These are phyloP conservation scores for Phyllosticta paracitricarpa DNA, from an alignment of 2,329 filamentous ascomycete genomes.

Conservation along the genomic window DNA sequence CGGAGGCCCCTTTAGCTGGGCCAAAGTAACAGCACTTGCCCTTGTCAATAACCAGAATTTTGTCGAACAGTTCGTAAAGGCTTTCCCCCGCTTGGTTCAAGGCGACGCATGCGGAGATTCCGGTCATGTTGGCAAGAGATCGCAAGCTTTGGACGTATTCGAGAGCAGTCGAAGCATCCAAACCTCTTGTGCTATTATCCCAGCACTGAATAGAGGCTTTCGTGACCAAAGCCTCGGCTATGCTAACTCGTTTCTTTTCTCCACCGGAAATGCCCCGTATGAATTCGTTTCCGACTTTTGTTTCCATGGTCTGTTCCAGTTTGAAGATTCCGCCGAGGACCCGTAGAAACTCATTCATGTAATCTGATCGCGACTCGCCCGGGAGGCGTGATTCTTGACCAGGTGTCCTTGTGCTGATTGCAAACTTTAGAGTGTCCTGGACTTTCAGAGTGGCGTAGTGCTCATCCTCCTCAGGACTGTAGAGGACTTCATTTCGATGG, in stretches of 20 bases:
- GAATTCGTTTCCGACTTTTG: slow-evolving; percentile 65
- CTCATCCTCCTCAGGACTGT: slow-evolving; percentile 68
- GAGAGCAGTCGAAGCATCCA: slow-evolving; percentile 64
- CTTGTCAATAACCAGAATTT: slow-evolving; percentile 31
- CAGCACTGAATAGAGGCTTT: slow-evolving; percentile 29
- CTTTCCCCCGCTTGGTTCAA: slow-evolving; percentile 56
- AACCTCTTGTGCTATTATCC: slow-evolving; percentile 58
- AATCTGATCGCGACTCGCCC: slow-evolving; percentile 51
- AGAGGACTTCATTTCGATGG: slow-evolving; percentile 57
- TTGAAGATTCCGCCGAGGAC: slow-evolving; percentile 64
- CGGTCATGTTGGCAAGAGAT: slow-evolving; percentile 53
- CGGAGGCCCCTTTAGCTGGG: slow-evolving; percentile 46
- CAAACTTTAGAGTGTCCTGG: slow-evolving; percentile 63
- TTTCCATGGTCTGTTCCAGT: slow-evolving; percentile 60
- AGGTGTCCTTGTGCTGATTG: slow-evolving; percentile 58
- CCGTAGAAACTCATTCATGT: slow-evolving; percentile 51
- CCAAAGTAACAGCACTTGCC: slow-evolving; percentile 50
- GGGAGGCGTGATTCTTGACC: slow-evolving; percentile 49
- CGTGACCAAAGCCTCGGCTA: slow-evolving; percentile 41
- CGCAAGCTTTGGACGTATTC: slow-evolving; percentile 62
- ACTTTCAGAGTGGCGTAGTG: slow-evolving; percentile 74
- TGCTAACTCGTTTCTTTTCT: slow-evolving; percentile 39
- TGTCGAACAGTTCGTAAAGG: slow-evolving; percentile 30
- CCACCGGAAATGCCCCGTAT: slow-evolving; percentile 51
- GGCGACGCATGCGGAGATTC: slow-evolving; percentile 54